These are phyloP conservation scores for Coemansia furcata DNA, from an alignment of 192 early-diverging fungal species.

Conservation along the genomic window DNA sequence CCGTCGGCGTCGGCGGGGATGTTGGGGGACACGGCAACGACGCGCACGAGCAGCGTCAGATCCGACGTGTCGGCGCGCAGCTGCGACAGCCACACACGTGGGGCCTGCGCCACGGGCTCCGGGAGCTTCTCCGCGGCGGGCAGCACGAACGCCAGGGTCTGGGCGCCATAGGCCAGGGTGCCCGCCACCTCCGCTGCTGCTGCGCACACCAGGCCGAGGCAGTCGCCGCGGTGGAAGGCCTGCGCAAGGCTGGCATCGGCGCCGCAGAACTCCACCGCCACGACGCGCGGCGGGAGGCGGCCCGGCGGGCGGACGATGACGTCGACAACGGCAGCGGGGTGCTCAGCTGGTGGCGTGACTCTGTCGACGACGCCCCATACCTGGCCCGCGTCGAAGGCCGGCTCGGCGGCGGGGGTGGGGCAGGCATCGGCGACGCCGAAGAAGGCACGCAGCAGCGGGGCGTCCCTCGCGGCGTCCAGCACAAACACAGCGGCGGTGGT, in stretches of 20 bases:
- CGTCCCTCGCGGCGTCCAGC: constrained; percentile 27
- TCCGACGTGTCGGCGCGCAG: constrained; percentile 27
- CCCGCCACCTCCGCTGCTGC: not conserved
- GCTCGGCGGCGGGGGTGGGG: too few species aligned
- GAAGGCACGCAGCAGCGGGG: constrained; percentile 17
- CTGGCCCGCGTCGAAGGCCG: constrained; percentile 41
- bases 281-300: constrained; percentile 3
- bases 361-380: constrained; percentile 37
- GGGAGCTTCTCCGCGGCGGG: not conserved
- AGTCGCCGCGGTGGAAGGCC: constrained; percentile 27
- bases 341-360: not conserved
- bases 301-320: not conserved
- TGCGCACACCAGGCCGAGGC: constrained; percentile 39
- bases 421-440: constrained; percentile 40
- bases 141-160: constrained; percentile 45
- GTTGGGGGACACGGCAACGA: constrained; percentile 43
- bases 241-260: constrained; percentile 12
- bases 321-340: not conserved
- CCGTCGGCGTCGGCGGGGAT: constrained; percentile 10
- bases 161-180: constrained; percentile 30
- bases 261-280: constrained; percentile 28
- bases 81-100: constrained; percentile 1
- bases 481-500: constrained; percentile 37
- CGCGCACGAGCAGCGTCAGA: constrained; percentile 35
- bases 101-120: not conserved